phyloP scores from a whole-genome alignment of 1,284 basidiomycete genomes.

The Leccinum angustisporum region DNA sequence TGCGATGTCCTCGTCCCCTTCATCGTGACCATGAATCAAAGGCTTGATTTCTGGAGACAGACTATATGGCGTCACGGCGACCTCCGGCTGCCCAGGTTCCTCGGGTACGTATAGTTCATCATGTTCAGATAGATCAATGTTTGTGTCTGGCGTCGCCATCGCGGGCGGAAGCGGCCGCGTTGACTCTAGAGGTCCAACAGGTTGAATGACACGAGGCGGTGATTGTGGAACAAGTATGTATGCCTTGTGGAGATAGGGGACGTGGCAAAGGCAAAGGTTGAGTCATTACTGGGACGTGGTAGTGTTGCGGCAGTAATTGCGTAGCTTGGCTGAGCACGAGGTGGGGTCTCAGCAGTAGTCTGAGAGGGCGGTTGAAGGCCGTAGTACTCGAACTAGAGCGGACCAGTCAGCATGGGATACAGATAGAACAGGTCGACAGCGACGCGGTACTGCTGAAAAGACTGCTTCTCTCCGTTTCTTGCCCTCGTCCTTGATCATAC shows the following conservation, averaged over 20 bases:
- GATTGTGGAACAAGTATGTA: constrained; percentile 21
- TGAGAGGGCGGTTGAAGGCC: constrained; percentile 39
- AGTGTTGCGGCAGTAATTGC: constrained; percentile 11
- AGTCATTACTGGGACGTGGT: constrained; percentile 3
- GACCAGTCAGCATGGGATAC: constrained; percentile 8
- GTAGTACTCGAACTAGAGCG: constrained; percentile 41
- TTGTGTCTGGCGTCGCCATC: too few species aligned
- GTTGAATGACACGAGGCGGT: too few species aligned
- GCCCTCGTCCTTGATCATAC: constrained; percentile 70
- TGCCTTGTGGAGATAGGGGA: constrained; percentile 15
- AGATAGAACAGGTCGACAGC: background rate
- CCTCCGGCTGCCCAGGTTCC: constrained; percentile 11
- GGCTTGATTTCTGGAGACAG: constrained; percentile 27
- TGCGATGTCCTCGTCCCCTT: constrained; percentile 47
- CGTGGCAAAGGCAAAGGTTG: background rate
- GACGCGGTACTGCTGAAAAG: constrained; percentile 60
- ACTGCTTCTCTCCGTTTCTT: constrained; percentile 65
- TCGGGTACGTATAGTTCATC: constrained; percentile 14
- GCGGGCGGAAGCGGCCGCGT: too few species aligned
- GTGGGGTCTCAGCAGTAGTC: background rate
- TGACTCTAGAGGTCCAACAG: too few species aligned
- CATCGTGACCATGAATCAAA: constrained; percentile 1
- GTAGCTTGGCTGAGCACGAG: constrained; percentile 13
- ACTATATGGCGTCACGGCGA: constrained; percentile 28
- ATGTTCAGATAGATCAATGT: too few species aligned